Percentiles rank a stretch among this genome's conserved stretches.
Conservation (phyloP, 2,329 filamentous ascomycete species). For the Pseudogymnoascus sp. region DNA sequence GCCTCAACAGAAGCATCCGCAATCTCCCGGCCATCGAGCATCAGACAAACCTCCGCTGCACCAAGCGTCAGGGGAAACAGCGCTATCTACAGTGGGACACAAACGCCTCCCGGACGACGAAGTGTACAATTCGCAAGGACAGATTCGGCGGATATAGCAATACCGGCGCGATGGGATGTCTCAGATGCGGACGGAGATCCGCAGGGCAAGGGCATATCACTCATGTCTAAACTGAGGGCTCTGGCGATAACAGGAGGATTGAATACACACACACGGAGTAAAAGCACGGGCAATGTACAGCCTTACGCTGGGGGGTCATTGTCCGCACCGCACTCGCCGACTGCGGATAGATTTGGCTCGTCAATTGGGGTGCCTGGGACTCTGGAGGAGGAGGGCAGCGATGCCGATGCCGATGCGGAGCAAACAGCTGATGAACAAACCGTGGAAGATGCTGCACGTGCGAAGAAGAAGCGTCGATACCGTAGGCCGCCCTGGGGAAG, state of each 20-base stretch:
- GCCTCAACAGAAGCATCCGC: background rate
- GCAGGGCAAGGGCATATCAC: slow-evolving; percentile 55
- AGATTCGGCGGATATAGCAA: slow-evolving; percentile 35
- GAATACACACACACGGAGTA: slow-evolving; percentile 37
- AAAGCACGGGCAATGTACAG: slow-evolving; percentile 28
- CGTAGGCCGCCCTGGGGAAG: slow-evolving; percentile 38
- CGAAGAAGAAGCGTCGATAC: slow-evolving; percentile 58
- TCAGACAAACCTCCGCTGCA: background rate
- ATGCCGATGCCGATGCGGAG: slow-evolving; percentile 72
- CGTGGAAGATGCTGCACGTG: slow-evolving; percentile 38
- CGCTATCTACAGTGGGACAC: slow-evolving; percentile 12
- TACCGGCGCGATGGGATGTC: slow-evolving; percentile 56
- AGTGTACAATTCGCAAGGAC: slow-evolving; percentile 70
- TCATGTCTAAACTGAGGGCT: slow-evolving; percentile 74
- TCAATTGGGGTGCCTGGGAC: slow-evolving; percentile 43
- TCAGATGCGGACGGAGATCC: slow-evolving; percentile 43
- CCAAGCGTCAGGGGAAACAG: slow-evolving; percentile 3
- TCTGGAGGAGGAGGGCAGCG: slow-evolving; percentile 54
- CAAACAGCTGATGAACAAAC: slow-evolving; percentile 75
- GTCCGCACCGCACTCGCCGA: slow-evolving; percentile 44
- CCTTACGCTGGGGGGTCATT: slow-evolving; percentile 28
- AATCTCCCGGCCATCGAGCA: background rate
- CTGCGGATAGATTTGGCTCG: slow-evolving; percentile 36
- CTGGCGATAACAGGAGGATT: slow-evolving; percentile 49
- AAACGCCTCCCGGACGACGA: slow-evolving; percentile 38